phyloP scores from a whole-genome alignment of 2,329 filamentous ascomycete genomes.

The Penicillium expansum region DNA sequence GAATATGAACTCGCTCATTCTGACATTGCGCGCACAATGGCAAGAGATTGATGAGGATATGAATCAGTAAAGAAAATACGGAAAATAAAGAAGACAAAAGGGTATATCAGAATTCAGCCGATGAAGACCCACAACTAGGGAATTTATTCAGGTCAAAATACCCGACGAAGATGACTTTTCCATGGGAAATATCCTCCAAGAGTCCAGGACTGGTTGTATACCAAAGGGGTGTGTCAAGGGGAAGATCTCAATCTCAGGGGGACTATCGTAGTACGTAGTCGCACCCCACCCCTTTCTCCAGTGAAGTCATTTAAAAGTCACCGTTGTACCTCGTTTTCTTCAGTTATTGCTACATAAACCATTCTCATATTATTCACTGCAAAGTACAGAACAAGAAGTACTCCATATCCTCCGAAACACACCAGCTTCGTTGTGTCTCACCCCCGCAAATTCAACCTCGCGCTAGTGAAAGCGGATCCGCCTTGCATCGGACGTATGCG shows the following conservation, averaged over 20 bases:
- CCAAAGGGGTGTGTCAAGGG: background rate
- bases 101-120: background rate
- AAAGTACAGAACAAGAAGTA: background rate
- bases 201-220: background rate
- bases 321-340: background rate
- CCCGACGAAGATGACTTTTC: background rate
- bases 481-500: background rate
- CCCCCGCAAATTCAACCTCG: background rate
- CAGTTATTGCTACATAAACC: background rate
- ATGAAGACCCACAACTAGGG: background rate
- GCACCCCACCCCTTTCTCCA: background rate
- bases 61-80: background rate
- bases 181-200: background rate
- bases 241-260: conserved; percentile 5
- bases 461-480: conserved; percentile 1
- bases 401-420: background rate
- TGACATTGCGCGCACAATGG: conserved; percentile 25
- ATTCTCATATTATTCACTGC: background rate
- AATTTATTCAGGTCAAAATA: background rate
- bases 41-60: conserved; percentile 15
- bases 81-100: background rate
- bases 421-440: background rate
- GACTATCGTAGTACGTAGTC: background rate
- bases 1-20: conserved; percentile 26
- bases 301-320: background rate